Evolutionary conservation across 805 yeast genomes (phyloP).

Genomic region (Saccharomycopsis vini): DNA sequence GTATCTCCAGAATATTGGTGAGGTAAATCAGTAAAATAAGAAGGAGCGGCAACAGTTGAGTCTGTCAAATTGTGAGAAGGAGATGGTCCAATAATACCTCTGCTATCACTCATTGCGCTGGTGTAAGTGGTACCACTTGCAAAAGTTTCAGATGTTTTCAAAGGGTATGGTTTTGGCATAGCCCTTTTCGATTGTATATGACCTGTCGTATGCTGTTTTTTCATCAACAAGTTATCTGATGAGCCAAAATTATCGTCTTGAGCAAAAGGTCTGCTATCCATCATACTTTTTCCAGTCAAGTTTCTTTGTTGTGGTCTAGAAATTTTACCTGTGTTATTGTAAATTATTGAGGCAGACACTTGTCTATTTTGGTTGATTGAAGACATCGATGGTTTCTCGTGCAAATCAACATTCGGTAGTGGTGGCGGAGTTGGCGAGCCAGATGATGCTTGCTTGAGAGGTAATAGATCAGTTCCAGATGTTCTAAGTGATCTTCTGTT

Average conservation of each 20-base stretch:
- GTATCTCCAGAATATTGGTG: no score
- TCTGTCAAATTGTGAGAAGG: not conserved
- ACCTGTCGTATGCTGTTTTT: not conserved
- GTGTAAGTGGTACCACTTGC: constrained; percentile 2
- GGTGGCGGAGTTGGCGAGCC: constrained; percentile 9
- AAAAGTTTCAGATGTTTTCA: not conserved
- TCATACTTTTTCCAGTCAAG: constrained; percentile 2
- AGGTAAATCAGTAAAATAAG: no score
- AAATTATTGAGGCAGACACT: no score
- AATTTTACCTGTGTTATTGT: not conserved
- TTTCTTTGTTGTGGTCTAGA: not conserved
- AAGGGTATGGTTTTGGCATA: constrained; percentile 14
- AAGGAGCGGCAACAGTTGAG: no score
- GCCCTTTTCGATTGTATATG: constrained; percentile 6
- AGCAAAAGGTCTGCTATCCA: not conserved
- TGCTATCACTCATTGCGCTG: no score
- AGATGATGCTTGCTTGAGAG: constrained; percentile 12
- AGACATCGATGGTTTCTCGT: constrained; percentile 2
- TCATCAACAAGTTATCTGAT: constrained; percentile 7
- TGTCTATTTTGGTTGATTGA: not conserved
- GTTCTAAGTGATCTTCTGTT: constrained; percentile 14
- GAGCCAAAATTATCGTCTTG: constrained; percentile 1
- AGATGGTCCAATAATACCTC: not conserved
- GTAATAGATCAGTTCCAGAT: constrained; percentile 16
- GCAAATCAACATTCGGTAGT: not conserved